phyloP scores from a whole-genome alignment of 306 rosid species.

The Medicago ruthenica region DNA sequence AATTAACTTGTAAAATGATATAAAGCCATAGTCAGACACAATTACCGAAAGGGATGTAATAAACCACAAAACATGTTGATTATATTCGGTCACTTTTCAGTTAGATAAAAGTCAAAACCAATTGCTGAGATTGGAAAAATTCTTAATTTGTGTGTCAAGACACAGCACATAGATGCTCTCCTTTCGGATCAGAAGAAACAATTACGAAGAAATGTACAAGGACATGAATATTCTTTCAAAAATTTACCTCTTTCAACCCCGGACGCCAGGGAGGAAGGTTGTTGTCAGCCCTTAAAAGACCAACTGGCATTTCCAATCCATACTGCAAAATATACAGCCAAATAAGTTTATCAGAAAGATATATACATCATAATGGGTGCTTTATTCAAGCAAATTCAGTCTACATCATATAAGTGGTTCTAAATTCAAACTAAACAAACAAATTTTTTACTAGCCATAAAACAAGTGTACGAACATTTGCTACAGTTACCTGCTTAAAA shows the following conservation, averaged over 20 bases:
- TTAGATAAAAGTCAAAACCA: background rate
- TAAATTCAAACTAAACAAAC: constrained; percentile 28
- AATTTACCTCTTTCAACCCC: constrained; percentile 79
- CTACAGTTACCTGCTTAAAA: constrained; percentile 84
- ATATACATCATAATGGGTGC: background rate
- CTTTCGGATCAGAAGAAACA: background rate
- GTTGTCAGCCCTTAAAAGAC: constrained; percentile 90
- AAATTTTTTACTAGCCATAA: constrained; percentile 7
- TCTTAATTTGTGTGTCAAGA: constrained; percentile 3
- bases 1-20: constrained; percentile 4
- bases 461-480: constrained; percentile 22
- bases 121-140: constrained; percentile 16
- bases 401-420: constrained; percentile 19
- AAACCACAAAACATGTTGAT: too few species aligned
- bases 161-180: background rate
- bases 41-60: background rate
- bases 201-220: background rate
- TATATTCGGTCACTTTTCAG: too few species aligned
- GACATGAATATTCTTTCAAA: background rate
- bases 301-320: constrained; percentile 80
- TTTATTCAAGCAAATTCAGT: constrained; percentile 27
- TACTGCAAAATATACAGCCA: constrained; percentile 65
- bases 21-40: constrained; percentile 14
- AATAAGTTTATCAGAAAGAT: constrained; percentile 39
- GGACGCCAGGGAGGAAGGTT: constrained; percentile 98